phyloP scores from a whole-genome alignment of 1,139 yeast species.

The Pneumocystis oryctolagi region DNA sequence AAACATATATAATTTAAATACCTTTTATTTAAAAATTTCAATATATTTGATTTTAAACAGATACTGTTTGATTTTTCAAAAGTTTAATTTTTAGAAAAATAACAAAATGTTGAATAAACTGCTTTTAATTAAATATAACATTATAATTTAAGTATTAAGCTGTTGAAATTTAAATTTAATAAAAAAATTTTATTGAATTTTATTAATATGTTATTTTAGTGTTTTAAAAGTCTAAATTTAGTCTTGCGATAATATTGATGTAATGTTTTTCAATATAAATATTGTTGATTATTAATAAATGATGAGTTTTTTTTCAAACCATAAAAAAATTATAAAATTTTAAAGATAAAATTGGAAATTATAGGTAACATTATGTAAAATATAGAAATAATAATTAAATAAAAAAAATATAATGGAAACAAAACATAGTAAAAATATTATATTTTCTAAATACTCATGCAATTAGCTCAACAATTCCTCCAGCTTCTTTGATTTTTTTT shows the following conservation, averaged over 20 bases:
- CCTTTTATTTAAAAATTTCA: too few relatives aligned
- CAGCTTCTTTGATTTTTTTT: constrained; percentile 99
- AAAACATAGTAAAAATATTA: background rate
- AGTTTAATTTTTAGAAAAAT: too few relatives aligned
- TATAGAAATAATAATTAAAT: background rate
- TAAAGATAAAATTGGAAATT: background rate
- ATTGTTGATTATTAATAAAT: background rate
- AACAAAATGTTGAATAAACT: too few relatives aligned
- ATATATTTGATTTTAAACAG: too few relatives aligned
- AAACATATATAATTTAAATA: too few relatives aligned
- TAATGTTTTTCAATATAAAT: background rate
- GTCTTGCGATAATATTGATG: background rate
- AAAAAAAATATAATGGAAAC: background rate
- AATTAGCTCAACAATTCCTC: constrained; percentile 99
- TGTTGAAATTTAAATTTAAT: too few relatives aligned
- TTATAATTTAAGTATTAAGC: too few relatives aligned
- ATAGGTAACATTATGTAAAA: background rate
- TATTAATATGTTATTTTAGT: too few relatives aligned
- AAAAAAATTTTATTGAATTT: too few relatives aligned
- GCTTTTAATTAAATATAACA: too few relatives aligned
- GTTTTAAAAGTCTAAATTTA: too few relatives aligned
- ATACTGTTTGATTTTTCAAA: too few relatives aligned
- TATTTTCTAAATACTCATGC: constrained; percentile 43
- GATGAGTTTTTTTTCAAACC: background rate
- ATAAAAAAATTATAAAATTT: background rate